Base-by-base conservation (phyloP, 257 asterid genomes). In the Solanum peruvianum region DNA sequence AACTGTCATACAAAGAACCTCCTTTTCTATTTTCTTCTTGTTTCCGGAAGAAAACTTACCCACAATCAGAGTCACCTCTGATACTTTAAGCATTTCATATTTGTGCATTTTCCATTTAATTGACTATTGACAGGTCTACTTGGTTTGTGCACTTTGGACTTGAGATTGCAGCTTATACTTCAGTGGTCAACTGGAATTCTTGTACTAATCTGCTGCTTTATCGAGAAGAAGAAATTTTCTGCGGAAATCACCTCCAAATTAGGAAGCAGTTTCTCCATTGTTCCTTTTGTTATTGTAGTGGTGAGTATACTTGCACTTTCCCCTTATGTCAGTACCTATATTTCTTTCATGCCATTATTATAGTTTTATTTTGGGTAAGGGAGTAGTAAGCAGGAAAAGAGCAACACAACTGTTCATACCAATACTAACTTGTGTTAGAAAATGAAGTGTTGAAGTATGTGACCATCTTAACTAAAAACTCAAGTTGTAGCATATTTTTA, bases 101-200 rank as follows among this genome's bases (percentile, higher is more conserved):
- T 81, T 49, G 69, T 49, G 72, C 88, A 87, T 86, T 90, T 89
- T 90, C 77, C 90, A 88, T 86, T 88, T 90, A 83, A 87, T 87
- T 86, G 86, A 86, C 86, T 88, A 89, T 86, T 93, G 92, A 92
- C 91, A 84, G 91, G 89, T 89, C 86, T 86, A 86, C 85, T 81
- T 93, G 91, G 88, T 90, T 86, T 91, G 86, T 90, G 88, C 91
- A 82, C 90, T 90, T 92, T 94, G 91, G 91, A 89, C 91, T 93
- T 94, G 97, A 93, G 92, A 93, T 93, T 95, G 96, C 99, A 97
- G 99, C 98, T 97, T 89, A 91, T 95, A 89, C 94, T 97, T 91
- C 99, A 97, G 89, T 97, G 99, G 99, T 89, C 98, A 39, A 94
- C 95, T 52, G 99, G 99, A 83, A 95, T 97, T 84, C 95, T 95